Percentiles rank a stretch among this genome's conserved stretches.
Evolutionary conservation across 495 filamentous ascomycete genomes (phyloP).

Genomic region (Margaritispora aquatica): DNA sequence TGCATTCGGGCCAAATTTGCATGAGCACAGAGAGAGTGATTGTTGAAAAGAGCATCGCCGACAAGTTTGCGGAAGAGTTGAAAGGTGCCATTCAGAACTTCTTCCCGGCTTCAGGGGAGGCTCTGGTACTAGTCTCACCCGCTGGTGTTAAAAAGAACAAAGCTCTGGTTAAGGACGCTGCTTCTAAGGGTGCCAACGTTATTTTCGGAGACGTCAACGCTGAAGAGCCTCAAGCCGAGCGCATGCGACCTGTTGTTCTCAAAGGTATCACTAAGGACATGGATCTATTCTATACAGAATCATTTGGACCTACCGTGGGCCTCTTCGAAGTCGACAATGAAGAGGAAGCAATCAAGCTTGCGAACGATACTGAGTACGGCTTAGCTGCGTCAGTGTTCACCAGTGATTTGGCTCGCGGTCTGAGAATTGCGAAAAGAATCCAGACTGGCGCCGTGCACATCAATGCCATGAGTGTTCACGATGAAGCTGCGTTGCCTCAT

Average conservation of each 20-base stretch:
- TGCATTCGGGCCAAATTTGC: conserved; percentile 70
- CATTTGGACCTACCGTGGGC: conserved; percentile 69
- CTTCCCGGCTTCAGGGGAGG: conserved; percentile 34
- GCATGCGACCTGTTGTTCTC: conserved; percentile 59
- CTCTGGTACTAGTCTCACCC: conserved; percentile 53
- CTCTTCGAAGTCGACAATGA: conserved; percentile 48
- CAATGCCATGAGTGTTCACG: conserved; percentile 76
- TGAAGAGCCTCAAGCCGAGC: conserved; percentile 25
- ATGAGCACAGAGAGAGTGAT: conserved; percentile 88
- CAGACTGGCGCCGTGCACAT: conserved; percentile 82
- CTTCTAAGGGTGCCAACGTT: conserved; percentile 59
- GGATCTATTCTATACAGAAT: conserved; percentile 74
- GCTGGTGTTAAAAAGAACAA: conserved; percentile 59
- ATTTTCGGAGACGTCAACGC: conserved; percentile 25
- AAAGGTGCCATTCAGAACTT: conserved; percentile 41
- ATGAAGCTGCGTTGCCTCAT: conserved; percentile 69
- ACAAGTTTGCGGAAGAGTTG: conserved; percentile 57
- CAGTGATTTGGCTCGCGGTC: conserved; percentile 63
- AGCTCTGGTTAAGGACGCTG: conserved; percentile 56
- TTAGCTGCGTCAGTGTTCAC: conserved; percentile 82
- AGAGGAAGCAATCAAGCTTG: conserved; percentile 66
- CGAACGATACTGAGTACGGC: conserved; percentile 76
- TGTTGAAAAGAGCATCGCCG: conserved; percentile 54
- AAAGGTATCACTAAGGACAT: conserved; percentile 62
- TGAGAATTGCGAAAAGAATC: conserved; percentile 66